Evolutionary conservation across 371 early-diverging fungal species (phyloP).

Genomic region (Smittium culicis): DNA sequence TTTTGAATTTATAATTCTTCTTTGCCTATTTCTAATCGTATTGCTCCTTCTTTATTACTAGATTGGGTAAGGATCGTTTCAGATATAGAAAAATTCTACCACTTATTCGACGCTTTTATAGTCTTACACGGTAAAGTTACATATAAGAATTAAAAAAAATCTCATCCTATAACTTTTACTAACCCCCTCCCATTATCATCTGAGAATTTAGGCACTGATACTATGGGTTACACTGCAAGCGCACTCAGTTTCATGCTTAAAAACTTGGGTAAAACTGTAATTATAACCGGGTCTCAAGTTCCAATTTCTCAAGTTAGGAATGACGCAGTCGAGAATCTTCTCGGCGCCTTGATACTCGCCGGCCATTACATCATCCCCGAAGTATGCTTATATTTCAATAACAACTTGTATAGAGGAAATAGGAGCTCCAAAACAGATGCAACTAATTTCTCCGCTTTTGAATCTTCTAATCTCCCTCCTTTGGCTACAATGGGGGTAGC

Average conservation of each 20-base stretch:
- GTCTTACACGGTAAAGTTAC: conserved; percentile 59
- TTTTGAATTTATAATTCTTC: too few relatives aligned
- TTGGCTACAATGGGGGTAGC: conserved; percentile 86
- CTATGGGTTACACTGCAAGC: conserved; percentile 87
- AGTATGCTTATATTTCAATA: conserved; percentile 83
- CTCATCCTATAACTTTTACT: conserved; percentile 14
- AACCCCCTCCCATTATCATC: background rate
- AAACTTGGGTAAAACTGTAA: conserved; percentile 81
- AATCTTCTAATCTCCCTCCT: conserved; percentile 82
- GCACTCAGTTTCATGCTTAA: conserved; percentile 94
- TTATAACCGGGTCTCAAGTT: conserved; percentile 91
- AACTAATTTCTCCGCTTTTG: conserved; percentile 91
- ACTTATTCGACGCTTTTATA: conserved; percentile 82
- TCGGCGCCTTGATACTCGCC: conserved; percentile 78
- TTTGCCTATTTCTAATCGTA: too few relatives aligned
- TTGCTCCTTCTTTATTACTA: background rate
- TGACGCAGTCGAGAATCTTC: conserved; percentile 90
- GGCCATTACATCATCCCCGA: conserved; percentile 97
- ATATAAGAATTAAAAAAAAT: too few relatives aligned
- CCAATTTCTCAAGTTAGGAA: conserved; percentile 93
- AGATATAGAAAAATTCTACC: conserved; percentile 88
- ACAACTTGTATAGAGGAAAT: conserved; percentile 91
- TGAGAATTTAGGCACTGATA: conserved; percentile 67
- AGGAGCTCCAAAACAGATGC: conserved; percentile 86
- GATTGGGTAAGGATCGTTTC: conserved; percentile 93